These are phyloP conservation scores for Syzygium aqueum DNA, from an alignment of 345 rosid species.

Conservation along the genomic window DNA sequence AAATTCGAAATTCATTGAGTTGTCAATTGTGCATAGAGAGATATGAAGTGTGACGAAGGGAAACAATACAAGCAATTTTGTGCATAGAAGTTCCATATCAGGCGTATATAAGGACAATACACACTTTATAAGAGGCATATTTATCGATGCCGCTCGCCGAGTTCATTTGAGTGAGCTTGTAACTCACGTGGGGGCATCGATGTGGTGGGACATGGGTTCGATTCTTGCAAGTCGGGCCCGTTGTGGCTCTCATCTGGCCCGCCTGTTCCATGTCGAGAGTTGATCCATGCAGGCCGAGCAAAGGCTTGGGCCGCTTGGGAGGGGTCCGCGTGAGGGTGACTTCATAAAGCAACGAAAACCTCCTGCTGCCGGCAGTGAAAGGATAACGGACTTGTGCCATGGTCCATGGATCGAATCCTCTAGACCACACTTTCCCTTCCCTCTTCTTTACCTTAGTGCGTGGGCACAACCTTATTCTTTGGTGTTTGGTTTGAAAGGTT, in stretches of 20 bases:
- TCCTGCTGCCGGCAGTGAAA: too few species aligned
- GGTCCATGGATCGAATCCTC: too few species aligned
- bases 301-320: not conserved
- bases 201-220: not conserved
- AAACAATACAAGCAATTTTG: not conserved
- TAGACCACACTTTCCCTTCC: too few species aligned
- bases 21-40: not conserved
- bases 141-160: accelerated
- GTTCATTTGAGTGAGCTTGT: not conserved
- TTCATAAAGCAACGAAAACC: conserved; percentile 32
- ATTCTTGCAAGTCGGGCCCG: not conserved
- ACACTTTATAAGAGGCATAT: not conserved
- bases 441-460: too few species aligned
- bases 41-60: not conserved
- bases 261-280: conserved; percentile 3
- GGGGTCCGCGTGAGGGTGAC: conserved; percentile 44
- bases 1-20: not conserved
- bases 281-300: not conserved
- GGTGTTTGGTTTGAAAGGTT: too few species aligned
- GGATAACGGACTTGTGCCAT: too few species aligned
- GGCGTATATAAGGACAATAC: not conserved
- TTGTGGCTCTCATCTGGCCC: not conserved
- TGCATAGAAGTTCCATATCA: not conserved
- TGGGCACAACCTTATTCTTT: too few species aligned
- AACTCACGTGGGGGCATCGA: not conserved